These are phyloP conservation scores for Wickerhamomyces tratensis DNA, from an alignment of 805 yeast genomes.

Conservation along the genomic window DNA sequence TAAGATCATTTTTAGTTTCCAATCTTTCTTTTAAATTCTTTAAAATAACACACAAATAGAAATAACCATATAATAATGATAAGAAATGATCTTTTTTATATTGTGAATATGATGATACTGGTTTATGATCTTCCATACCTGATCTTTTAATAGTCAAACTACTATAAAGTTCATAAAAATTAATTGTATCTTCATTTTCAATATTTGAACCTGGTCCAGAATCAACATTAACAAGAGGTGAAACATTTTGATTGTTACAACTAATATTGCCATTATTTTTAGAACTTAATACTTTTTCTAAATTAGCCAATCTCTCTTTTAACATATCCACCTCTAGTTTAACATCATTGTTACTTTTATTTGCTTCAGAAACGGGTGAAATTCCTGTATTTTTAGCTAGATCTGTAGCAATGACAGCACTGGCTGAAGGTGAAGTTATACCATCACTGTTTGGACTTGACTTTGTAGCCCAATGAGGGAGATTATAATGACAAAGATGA, in stretches of 20 bases:
- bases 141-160: constrained; percentile 15
- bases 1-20: constrained; percentile 1
- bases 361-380: too few relatives aligned
- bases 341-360: too few relatives aligned
- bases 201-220: too few relatives aligned
- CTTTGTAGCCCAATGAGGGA: constrained; percentile 18
- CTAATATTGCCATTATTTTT: too few relatives aligned
- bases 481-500: constrained; percentile 17
- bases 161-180: constrained; percentile 12
- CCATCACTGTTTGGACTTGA: neutral
- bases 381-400: too few relatives aligned
- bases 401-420: too few relatives aligned
- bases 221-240: too few relatives aligned
- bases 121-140: constrained; percentile 18
- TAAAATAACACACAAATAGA: constrained; percentile 7
- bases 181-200: constrained; percentile 7
- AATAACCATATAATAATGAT: constrained; percentile 13
- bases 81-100: constrained; percentile 13
- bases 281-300: too few relatives aligned
- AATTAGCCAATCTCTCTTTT: too few relatives aligned
- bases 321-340: too few relatives aligned
- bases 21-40: neutral
- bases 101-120: constrained; percentile 11
- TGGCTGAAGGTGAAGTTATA: too few relatives aligned
- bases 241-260: neutral